A percentile compares a stretch with the other conserved stretches of the same genome.
Conservation (phyloP, 2,329 filamentous ascomycete genomes). For the Tympanopsis confertula region DNA sequence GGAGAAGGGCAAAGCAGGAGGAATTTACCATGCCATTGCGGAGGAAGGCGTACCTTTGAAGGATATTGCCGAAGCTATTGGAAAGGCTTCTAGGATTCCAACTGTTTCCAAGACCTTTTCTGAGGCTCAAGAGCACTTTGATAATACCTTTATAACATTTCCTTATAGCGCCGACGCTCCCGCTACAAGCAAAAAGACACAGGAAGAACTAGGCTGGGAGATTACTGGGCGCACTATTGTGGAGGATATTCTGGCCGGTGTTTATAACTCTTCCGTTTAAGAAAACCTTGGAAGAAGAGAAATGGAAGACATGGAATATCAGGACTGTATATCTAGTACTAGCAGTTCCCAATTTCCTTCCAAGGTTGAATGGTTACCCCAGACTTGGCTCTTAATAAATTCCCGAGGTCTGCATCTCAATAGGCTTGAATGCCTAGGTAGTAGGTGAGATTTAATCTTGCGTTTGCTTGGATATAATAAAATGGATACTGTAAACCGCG, state of each 20-base stretch:
- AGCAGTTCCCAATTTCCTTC: no score
- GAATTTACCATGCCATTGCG: conserved; percentile 20
- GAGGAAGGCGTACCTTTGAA: conserved; percentile 20
- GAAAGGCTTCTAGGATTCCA: conserved; percentile 18
- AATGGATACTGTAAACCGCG: no score
- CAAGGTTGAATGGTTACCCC: no score
- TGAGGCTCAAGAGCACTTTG: conserved; percentile 14
- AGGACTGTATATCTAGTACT: no score
- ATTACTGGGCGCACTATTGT: conserved; percentile 4
- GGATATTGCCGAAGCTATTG: conserved; percentile 20
- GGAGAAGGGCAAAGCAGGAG: conserved; percentile 21
- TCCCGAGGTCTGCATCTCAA: no score
- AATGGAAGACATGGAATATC: no score
- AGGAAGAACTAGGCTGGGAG: conserved; percentile 20
- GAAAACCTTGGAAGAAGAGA: no score
- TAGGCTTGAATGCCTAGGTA: no score
- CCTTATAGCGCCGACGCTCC: conserved; percentile 16
- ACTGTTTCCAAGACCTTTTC: conserved; percentile 13
- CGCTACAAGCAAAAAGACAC: conserved; percentile 21
- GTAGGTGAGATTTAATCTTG: no score
- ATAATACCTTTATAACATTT: background rate
- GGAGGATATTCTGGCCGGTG: conserved; percentile 1
- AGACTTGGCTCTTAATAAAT: no score
- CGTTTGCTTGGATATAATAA: no score
- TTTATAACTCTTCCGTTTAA: no score